Conservation (phyloP, 306 rosid genomes). For the Medicago ruthenica region DNA sequence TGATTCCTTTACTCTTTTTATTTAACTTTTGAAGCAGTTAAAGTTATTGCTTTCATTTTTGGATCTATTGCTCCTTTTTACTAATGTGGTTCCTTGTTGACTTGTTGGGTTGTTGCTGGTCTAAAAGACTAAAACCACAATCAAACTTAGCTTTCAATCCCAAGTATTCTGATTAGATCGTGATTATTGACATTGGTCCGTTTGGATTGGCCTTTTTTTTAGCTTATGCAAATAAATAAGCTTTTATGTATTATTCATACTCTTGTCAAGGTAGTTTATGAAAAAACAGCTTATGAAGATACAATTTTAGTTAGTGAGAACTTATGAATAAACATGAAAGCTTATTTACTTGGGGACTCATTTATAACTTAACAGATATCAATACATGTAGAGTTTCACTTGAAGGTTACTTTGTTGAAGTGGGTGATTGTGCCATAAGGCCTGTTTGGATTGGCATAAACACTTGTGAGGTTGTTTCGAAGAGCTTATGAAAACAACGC, state of each 20-base stretch:
- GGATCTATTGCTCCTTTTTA: not conserved
- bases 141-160: not conserved
- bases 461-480: not conserved
- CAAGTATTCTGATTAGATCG: not conserved
- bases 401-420: constrained; percentile 20
- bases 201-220: no score
- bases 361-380: constrained; percentile 18
- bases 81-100: not conserved
- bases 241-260: no score
- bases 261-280: no score
- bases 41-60: not conserved
- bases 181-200: not conserved
- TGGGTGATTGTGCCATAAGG: constrained; percentile 8
- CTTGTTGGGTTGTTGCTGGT: constrained; percentile 5
- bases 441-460: not conserved
- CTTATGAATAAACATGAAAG: no score
- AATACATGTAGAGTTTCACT: constrained; percentile 6
- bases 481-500: not conserved
- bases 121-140: constrained; percentile 10
- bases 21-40: not conserved
- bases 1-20: not conserved
- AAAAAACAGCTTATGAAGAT: no score
- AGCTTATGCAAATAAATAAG: no score
- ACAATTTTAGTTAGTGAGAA: no score
- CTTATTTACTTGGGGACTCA: not conserved